Evolutionary conservation across 345 rosid species (phyloP).

Genomic region (Atalantia buxifolia): DNA sequence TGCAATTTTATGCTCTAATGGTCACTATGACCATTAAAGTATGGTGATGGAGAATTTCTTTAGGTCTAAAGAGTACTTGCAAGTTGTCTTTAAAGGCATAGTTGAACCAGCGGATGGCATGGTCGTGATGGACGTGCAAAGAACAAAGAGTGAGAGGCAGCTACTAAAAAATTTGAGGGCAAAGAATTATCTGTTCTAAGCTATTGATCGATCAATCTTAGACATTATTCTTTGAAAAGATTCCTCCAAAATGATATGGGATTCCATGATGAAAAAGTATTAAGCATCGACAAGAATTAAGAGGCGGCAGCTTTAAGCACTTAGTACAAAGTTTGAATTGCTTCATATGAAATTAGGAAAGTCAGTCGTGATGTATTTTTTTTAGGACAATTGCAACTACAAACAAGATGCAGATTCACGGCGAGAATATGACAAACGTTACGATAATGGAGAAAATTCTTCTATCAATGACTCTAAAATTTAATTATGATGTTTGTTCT

Average conservation of each 20-base stretch:
- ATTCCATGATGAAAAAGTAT: not conserved
- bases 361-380: not conserved
- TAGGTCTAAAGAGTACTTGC: not conserved
- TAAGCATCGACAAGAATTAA: not conserved
- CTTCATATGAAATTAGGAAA: not conserved
- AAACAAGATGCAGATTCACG: not conserved
- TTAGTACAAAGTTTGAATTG: not conserved
- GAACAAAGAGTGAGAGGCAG: not conserved
- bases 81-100: not conserved
- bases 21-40: not conserved
- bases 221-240: not conserved
- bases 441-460: not conserved
- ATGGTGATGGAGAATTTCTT: not conserved
- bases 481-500: not conserved
- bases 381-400: not conserved
- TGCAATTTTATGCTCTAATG: not conserved
- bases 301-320: not conserved
- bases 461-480: not conserved
- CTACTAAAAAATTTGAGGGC: not conserved
- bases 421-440: not conserved
- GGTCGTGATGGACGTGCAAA: not conserved
- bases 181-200: not conserved
- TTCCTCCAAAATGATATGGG: not conserved
- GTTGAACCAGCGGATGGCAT: not conserved
- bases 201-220: not conserved